These are phyloP conservation scores for Sechiopsis laciniata DNA, from an alignment of 306 rosid species.

Conservation along the genomic window DNA sequence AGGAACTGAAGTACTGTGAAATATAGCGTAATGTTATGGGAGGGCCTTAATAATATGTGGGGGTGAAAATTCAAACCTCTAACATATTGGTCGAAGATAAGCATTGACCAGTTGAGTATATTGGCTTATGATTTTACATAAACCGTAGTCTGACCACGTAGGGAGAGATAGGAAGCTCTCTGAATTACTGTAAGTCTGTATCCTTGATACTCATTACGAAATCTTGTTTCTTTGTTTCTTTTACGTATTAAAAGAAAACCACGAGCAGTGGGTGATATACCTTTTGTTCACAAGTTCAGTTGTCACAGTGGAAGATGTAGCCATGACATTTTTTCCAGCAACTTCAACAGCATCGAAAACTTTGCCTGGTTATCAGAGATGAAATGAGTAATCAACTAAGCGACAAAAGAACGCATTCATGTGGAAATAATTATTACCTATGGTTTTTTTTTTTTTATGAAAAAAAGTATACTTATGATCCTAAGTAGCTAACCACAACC, in stretches of 20 bases:
- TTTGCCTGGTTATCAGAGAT: constrained; percentile 49
- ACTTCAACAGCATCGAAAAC: constrained; percentile 91
- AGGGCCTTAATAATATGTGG: no score
- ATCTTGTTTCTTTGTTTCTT: neutral
- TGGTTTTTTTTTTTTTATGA: no score
- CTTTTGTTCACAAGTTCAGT: constrained; percentile 75
- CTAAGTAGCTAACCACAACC: neutral
- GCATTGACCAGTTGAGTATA: no score
- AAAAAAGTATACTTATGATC: no score
- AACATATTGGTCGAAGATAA: no score
- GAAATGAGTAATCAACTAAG: constrained; percentile 11
- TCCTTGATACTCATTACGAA: neutral
- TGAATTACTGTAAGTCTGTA: constrained; percentile 4
- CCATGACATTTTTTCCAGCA: constrained; percentile 83
- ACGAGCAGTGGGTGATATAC: constrained; percentile 36
- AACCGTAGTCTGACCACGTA: neutral
- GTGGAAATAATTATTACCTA: neutral
- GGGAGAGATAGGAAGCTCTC: neutral
- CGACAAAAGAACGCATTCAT: constrained; percentile 3
- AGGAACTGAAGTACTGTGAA: no score
- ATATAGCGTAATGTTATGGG: no score
- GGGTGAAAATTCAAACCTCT: no score
- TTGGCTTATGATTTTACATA: neutral
- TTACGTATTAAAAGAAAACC: neutral
- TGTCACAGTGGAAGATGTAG: constrained; percentile 79